Evolutionary conservation across 2,329 filamentous ascomycete species (phyloP).

Genomic region (Colletotrichum spinosum): DNA sequence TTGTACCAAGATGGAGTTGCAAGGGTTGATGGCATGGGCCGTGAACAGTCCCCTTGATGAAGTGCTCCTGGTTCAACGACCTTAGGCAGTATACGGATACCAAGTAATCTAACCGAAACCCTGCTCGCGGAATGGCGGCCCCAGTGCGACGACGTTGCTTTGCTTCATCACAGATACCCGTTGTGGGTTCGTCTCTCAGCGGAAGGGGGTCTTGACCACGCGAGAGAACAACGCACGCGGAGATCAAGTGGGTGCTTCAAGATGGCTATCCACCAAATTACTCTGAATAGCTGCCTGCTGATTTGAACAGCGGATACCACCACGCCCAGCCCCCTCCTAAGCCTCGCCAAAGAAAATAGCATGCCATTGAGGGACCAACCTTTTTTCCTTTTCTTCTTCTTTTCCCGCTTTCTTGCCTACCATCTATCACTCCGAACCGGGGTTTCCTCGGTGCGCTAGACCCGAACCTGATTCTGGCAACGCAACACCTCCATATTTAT

Average conservation of each 20-base stretch:
- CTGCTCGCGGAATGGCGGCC: slow-evolving; percentile 11
- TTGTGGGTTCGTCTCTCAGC: slow-evolving; percentile 8
- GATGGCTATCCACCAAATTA: slow-evolving; percentile 21
- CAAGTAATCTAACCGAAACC: slow-evolving; percentile 21
- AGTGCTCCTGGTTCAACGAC: slow-evolving; percentile 3
- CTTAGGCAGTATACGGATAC: not conserved
- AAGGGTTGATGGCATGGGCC: slow-evolving; percentile 7
- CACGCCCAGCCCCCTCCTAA: slow-evolving; percentile 11
- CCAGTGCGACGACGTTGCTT: slow-evolving; percentile 12
- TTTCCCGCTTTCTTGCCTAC: not conserved
- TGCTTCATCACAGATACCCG: slow-evolving; percentile 15
- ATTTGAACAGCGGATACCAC: too few species aligned
- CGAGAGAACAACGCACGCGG: slow-evolving; percentile 16
- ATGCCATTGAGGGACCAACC: slow-evolving; percentile 4
- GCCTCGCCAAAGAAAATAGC: slow-evolving; percentile 7
- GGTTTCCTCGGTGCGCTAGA: slow-evolving; percentile 29
- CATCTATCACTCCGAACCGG: not conserved
- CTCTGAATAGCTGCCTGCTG: too few species aligned
- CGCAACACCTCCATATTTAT: not conserved
- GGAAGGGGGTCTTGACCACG: slow-evolving; percentile 2
- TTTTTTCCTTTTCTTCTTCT: not conserved
- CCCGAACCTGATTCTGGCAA: slow-evolving; percentile 16
- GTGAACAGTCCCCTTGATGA: slow-evolving; percentile 9
- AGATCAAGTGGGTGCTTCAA: slow-evolving; percentile 16
- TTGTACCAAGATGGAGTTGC: not conserved